phyloP scores from a whole-genome alignment of 352 stramenopile species.

The Phytopythium oedochilum region DNA sequence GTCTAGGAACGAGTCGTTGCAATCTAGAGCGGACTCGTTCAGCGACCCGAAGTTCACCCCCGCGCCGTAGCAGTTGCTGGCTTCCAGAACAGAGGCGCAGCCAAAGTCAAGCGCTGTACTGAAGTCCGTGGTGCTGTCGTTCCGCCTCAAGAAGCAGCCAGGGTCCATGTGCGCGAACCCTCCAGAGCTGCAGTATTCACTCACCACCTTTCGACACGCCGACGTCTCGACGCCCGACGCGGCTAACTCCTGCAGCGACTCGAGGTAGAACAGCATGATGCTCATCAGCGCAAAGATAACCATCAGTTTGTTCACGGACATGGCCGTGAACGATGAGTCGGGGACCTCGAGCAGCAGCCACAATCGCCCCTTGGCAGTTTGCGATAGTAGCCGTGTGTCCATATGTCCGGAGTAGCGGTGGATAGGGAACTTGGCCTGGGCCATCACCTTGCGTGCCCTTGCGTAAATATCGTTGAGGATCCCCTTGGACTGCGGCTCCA shows the following conservation, averaged over 20 bases:
- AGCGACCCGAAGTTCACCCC: conserved; percentile 54
- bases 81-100: conserved; percentile 16
- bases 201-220: conserved; percentile 41
- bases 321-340: conserved; percentile 44
- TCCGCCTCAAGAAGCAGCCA: conserved; percentile 42
- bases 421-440: conserved; percentile 20
- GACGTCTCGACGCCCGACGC: conserved; percentile 33
- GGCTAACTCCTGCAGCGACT: conserved; percentile 66
- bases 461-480: conserved; percentile 45
- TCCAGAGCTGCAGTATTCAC: conserved; percentile 38
- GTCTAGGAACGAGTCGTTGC: conserved; percentile 26
- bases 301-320: conserved; percentile 53
- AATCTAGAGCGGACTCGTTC: conserved; percentile 15
- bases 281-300: conserved; percentile 51
- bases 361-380: conserved; percentile 33
- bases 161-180: conserved; percentile 20
- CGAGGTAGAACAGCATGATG: conserved; percentile 61
- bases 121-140: conserved; percentile 26
- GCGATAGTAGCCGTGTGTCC: conserved; percentile 12
- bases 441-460: conserved; percentile 26
- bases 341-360: conserved; percentile 61
- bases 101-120: conserved; percentile 32
- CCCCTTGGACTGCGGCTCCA: conserved; percentile 12
- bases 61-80: conserved; percentile 35
- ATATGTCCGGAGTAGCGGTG: conserved; percentile 10